A percentile compares a stretch with the other conserved stretches of the same genome.
Conservation (phyloP, 2,329 filamentous ascomycete genomes). For the Albifimbria verrucaria region DNA sequence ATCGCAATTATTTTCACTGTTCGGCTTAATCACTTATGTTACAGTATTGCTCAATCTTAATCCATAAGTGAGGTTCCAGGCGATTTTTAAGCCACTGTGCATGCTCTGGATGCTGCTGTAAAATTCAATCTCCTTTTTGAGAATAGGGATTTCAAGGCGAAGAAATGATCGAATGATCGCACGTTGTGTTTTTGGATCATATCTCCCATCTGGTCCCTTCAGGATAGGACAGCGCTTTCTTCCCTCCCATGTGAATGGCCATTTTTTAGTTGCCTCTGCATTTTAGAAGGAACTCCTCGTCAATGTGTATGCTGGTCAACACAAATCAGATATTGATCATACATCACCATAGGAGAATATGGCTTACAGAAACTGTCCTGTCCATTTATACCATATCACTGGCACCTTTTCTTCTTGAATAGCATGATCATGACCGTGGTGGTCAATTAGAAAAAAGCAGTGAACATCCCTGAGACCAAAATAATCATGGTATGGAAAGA, state of each 20-base stretch:
- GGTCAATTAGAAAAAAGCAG: slow-evolving; percentile 13
- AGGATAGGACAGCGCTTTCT: slow-evolving; percentile 6
- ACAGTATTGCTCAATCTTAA: slow-evolving; percentile 4
- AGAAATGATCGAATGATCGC: neutral
- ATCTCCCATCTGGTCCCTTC: slow-evolving; percentile 7
- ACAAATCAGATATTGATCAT: neutral
- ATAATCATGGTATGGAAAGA: slow-evolving; percentile 2
- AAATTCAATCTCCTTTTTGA: neutral
- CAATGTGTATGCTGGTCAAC: slow-evolving; percentile 5
- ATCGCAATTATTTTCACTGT: neutral
- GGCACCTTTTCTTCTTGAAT: slow-evolving; percentile 7
- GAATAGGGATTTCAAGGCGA: neutral
- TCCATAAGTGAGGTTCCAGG: slow-evolving; percentile 3
- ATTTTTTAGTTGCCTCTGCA: slow-evolving; percentile 10
- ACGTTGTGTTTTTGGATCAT: slow-evolving; percentile 2
- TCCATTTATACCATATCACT: slow-evolving; percentile 13
- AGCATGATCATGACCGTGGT: slow-evolving; percentile 10
- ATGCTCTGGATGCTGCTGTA: slow-evolving; percentile 10
- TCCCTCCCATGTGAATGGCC: slow-evolving; percentile 10
- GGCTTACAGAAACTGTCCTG: slow-evolving; percentile 12
- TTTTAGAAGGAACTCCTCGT: slow-evolving; percentile 6
- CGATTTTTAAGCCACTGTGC: slow-evolving; percentile 7
- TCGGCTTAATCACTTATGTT: neutral
- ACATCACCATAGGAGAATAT: neutral
- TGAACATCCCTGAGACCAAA: slow-evolving; percentile 10